phyloP scores from a whole-genome alignment of 352 stramenopile genomes.

The Peronospora farinosa region DNA sequence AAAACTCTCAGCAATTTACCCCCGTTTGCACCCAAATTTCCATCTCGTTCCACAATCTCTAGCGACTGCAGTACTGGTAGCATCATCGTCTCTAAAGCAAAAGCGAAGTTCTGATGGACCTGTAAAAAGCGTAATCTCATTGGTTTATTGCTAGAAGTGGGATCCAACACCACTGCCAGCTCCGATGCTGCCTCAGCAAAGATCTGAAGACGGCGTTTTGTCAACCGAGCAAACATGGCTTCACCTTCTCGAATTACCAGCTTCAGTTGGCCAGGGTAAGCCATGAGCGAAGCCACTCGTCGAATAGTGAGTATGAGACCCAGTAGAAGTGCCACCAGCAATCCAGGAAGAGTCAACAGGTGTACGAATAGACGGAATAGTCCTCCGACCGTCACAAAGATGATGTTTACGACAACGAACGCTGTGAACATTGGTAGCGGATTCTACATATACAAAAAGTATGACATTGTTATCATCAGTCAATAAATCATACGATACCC shows the following conservation, averaged over 20 bases:
- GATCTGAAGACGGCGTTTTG: constrained; percentile 62
- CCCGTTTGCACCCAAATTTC: constrained; percentile 39
- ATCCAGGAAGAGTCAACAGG: constrained; percentile 45
- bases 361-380: constrained; percentile 43
- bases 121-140: constrained; percentile 53
- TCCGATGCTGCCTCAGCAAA: constrained; percentile 56
- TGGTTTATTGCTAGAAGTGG: constrained; percentile 10
- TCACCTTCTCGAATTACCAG: constrained; percentile 79
- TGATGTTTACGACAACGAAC: constrained; percentile 47
- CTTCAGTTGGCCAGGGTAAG: constrained; percentile 66
- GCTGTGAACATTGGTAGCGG: constrained; percentile 43
- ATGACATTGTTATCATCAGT: no score
- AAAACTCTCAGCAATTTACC: constrained; percentile 36
- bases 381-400: constrained; percentile 57
- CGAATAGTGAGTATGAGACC: constrained; percentile 33
- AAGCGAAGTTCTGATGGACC: constrained; percentile 58
- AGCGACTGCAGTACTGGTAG: constrained; percentile 49
- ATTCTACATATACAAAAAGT: constrained; percentile 33
- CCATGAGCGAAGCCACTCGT: constrained; percentile 49
- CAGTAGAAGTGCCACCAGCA: constrained; percentile 43
- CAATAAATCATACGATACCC: no score
- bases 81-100: constrained; percentile 60
- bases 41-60: constrained; percentile 43
- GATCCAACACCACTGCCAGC: constrained; percentile 38
- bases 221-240: constrained; percentile 64